Evolutionary conservation across 176 grass and related monocot genomes (phyloP).

Genomic region (Juncus effusus): DNA sequence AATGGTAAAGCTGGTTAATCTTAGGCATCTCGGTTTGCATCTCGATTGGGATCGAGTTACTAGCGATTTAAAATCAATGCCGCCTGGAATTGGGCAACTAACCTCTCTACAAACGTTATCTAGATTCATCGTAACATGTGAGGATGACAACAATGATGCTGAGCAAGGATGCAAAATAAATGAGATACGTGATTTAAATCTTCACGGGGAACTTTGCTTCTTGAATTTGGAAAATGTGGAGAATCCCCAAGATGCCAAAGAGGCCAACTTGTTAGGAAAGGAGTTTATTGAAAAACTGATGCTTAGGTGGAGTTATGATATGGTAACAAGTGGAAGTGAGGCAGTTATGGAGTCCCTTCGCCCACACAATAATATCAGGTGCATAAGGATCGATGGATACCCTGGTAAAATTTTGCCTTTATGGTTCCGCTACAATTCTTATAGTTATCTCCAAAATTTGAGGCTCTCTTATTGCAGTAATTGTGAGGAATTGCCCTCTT

Average conservation of each 20-base stretch:
- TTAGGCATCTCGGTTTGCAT: constrained; percentile 49
- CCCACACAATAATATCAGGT: constrained; percentile 32
- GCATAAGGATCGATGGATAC: constrained; percentile 39
- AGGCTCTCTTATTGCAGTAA: constrained; percentile 25
- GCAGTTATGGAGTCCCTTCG: constrained; percentile 24
- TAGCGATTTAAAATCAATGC: constrained; percentile 21
- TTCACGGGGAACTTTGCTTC: constrained; percentile 59
- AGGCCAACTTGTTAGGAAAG: constrained; percentile 40
- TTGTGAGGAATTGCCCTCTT: not conserved
- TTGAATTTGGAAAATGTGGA: constrained; percentile 38
- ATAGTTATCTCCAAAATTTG: constrained; percentile 31
- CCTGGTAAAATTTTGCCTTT: constrained; percentile 39
- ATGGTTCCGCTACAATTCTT: constrained; percentile 27
- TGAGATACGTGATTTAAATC: constrained; percentile 41
- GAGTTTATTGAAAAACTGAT: constrained; percentile 40
- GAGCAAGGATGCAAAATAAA: constrained; percentile 28
- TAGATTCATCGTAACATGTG: constrained; percentile 32
- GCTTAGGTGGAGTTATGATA: constrained; percentile 32
- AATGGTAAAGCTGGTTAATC: constrained; percentile 40
- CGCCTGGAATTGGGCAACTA: constrained; percentile 8
- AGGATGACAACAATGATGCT: no score
- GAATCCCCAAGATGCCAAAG: constrained; percentile 6
- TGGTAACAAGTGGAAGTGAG: constrained; percentile 1
- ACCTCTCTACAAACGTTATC: constrained; percentile 40
- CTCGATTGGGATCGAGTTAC: constrained; percentile 49